These are phyloP conservation scores for Catunica adiposa DNA, from an alignment of 2,329 filamentous ascomycete genomes.

Conservation along the genomic window DNA sequence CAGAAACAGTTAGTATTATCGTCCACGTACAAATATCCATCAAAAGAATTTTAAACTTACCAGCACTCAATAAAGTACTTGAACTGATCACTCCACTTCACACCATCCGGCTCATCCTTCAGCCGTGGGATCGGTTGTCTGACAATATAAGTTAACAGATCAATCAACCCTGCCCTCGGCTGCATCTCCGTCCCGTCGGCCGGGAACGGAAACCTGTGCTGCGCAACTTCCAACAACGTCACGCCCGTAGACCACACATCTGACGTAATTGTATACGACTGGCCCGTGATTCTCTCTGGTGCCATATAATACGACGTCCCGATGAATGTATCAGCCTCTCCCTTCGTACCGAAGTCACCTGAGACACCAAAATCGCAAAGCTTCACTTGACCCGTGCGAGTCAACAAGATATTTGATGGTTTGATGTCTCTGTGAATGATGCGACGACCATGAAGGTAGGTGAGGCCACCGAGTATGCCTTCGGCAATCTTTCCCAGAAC, in stretches of 20 bases:
- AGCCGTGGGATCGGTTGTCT: conserved; percentile 86
- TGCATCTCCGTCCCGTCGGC: conserved; percentile 94
- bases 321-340: conserved; percentile 97
- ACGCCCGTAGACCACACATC: conserved; percentile 98
- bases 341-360: conserved; percentile 95
- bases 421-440: conserved; percentile 99
- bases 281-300: conserved; percentile 89
- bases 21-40: conserved; percentile 18
- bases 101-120: conserved; percentile 84
- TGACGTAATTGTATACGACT: conserved; percentile 95
- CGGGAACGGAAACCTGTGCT: conserved; percentile 95
- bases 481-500: conserved; percentile 94
- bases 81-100: conserved; percentile 92
- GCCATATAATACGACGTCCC: conserved; percentile 99
- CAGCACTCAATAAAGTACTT: conserved; percentile 99
- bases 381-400: conserved; percentile 84
- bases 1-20: conserved; percentile 6
- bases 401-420: conserved; percentile 89
- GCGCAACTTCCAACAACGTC: conserved; percentile 94
- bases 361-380: conserved; percentile 97
- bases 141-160: conserved; percentile 93
- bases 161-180: conserved; percentile 79
- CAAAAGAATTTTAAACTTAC: conserved; percentile 42
- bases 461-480: conserved; percentile 81
- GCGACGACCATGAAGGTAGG: conserved; percentile 85